Evolutionary conservation across 108 stramenopile species (phyloP).

Genomic region (Discostella stelligeroides): DNA sequence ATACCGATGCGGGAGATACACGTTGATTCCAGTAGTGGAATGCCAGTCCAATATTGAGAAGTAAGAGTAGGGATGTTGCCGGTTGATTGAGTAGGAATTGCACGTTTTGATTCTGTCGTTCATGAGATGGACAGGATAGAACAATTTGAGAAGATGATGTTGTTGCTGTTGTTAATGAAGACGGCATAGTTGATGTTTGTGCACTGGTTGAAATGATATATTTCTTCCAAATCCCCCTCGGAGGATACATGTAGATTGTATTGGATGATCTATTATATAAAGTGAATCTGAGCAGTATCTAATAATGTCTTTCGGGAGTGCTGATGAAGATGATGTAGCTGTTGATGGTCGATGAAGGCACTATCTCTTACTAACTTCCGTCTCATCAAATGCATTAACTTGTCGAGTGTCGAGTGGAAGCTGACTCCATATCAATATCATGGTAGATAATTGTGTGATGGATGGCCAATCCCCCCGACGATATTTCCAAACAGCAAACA

Average conservation of each 20-base stretch:
- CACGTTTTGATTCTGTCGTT: slow-evolving; percentile 44
- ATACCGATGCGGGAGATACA: slow-evolving; percentile 50
- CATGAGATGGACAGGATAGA: slow-evolving; percentile 29
- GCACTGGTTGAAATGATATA: too few relatives aligned
- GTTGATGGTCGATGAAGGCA: slow-evolving; percentile 4
- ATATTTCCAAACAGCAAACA: background rate
- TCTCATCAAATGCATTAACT: slow-evolving; percentile 26
- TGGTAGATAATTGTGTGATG: slow-evolving; percentile 25
- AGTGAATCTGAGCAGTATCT: slow-evolving; percentile 23
- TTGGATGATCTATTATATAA: too few relatives aligned
- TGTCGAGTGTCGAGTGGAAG: slow-evolving; percentile 20
- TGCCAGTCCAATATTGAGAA: slow-evolving; percentile 60
- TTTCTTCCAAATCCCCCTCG: slow-evolving; percentile 24
- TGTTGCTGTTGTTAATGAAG: background rate
- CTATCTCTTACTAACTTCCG: slow-evolving; percentile 15
- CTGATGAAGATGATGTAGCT: too few relatives aligned
- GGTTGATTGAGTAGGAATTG: slow-evolving; percentile 44
- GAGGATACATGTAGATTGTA: slow-evolving; percentile 23
- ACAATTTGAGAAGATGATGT: slow-evolving; percentile 2
- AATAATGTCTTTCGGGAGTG: background rate
- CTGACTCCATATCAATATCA: slow-evolving; percentile 24
- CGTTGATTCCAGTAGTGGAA: slow-evolving; percentile 72
- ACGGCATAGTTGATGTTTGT: too few relatives aligned
- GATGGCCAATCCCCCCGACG: slow-evolving; percentile 32
- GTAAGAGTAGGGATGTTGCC: slow-evolving; percentile 53